Evolutionary conservation across 257 asterid species (phyloP).

Genomic region (Solanum chaucha): DNA sequence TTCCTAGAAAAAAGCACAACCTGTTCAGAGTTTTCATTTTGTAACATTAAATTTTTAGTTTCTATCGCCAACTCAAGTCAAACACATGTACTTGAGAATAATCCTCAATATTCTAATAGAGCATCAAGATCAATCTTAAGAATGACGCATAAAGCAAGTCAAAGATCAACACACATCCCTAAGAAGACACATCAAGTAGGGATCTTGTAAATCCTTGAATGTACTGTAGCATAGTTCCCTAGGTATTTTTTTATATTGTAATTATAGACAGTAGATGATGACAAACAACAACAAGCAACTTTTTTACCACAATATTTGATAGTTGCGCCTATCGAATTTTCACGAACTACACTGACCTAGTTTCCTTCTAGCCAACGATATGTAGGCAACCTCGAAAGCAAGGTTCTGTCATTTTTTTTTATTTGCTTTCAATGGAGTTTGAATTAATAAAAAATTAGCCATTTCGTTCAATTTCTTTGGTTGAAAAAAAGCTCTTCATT

Average conservation of each 20-base stretch:
- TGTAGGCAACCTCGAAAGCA: not conserved
- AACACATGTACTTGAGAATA: not conserved
- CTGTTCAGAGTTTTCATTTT: not conserved
- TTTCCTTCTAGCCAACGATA: too few species aligned
- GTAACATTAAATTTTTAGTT: not conserved
- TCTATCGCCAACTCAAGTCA: not conserved
- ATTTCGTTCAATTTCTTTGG: not conserved
- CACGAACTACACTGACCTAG: too few species aligned
- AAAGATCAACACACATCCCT: not conserved
- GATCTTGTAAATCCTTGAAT: not conserved
- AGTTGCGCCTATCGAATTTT: too few species aligned
- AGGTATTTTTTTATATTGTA: too few species aligned
- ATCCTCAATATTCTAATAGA: not conserved
- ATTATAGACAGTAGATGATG: too few species aligned
- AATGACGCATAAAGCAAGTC: not conserved
- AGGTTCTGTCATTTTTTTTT: not conserved
- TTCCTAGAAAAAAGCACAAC: not conserved
- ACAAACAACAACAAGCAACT: too few species aligned
- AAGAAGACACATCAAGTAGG: not conserved
- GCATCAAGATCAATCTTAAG: not conserved
- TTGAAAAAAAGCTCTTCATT: not conserved
- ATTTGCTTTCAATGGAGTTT: not conserved
- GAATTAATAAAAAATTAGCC: too few species aligned
- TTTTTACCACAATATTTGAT: too few species aligned
- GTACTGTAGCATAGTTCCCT: not conserved